A percentile compares a stretch with the other conserved stretches of the same genome.
Conservation (phyloP, 2,329 filamentous ascomycete genomes). For the Cryoendolithus antarcticus region DNA sequence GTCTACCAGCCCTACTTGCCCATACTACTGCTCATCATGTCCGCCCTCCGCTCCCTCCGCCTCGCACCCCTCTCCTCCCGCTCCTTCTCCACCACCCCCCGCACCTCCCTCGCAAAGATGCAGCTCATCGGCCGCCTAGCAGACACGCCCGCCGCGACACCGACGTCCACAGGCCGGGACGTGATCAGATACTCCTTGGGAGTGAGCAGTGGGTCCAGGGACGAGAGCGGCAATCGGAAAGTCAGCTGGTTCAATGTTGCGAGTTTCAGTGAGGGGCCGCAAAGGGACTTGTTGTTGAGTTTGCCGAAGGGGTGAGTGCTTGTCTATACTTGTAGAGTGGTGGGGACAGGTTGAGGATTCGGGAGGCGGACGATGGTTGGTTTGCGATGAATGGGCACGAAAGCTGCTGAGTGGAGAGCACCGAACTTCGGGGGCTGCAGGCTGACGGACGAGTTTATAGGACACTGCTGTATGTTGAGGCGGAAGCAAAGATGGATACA, state of each 20-base stretch:
- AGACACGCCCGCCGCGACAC: constrained; percentile 60
- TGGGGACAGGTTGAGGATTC: too few relatives aligned
- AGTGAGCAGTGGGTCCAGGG: constrained; percentile 51
- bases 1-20: too few relatives aligned
- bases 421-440: neutral
- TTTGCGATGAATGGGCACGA: too few relatives aligned
- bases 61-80: constrained; percentile 37
- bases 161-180: constrained; percentile 59
- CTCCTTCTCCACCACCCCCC: constrained; percentile 60
- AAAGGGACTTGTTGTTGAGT: constrained; percentile 58
- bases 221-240: constrained; percentile 54
- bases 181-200: constrained; percentile 67
- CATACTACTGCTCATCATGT: neutral
- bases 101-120: constrained; percentile 61
- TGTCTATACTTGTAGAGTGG: neutral
- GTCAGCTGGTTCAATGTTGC: constrained; percentile 79
- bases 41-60: constrained; percentile 2
- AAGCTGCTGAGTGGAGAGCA: too few relatives aligned
- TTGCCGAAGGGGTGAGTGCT: constrained; percentile 70
- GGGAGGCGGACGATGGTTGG: too few relatives aligned
- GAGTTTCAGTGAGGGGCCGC: constrained; percentile 54
- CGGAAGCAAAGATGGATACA: constrained; percentile 56
- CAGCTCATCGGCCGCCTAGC: constrained; percentile 77
- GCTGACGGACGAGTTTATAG: constrained; percentile 33
- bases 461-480: constrained; percentile 70